A percentile compares a stretch with the other conserved stretches of the same genome.
Evolutionary conservation across 1,284 basidiomycete species (phyloP).

Genomic region (Rhodotorula mucilaginosa): DNA sequence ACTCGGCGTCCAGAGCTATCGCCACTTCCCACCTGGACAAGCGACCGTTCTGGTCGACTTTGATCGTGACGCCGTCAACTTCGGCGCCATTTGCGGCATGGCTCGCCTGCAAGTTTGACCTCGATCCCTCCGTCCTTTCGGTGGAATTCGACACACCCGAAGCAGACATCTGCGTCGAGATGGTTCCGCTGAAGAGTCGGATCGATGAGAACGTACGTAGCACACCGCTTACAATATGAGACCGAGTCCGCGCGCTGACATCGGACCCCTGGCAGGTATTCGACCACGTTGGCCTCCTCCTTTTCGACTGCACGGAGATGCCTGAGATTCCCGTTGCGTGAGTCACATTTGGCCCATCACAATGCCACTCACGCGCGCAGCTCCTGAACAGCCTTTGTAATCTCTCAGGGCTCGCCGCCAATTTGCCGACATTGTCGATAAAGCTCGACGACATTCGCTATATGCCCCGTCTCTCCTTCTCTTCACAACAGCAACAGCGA

Average conservation of each 20-base stretch:
- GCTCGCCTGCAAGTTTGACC: constrained; percentile 36
- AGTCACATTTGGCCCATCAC: too few species aligned
- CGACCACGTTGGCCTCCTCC: constrained; percentile 14
- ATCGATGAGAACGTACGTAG: not conserved
- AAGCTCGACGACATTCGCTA: too few species aligned
- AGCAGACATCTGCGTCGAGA: constrained; percentile 14
- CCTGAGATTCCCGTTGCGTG: too few species aligned
- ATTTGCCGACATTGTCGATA: constrained; percentile 2
- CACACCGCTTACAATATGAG: too few species aligned
- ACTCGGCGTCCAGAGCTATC: constrained; percentile 2
- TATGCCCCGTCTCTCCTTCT: too few species aligned
- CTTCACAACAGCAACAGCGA: not conserved
- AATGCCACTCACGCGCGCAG: too few species aligned
- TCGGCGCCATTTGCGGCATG: constrained; percentile 20
- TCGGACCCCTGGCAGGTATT: not conserved
- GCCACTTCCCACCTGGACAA: not conserved
- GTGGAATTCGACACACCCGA: constrained; percentile 3
- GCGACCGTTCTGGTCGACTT: constrained; percentile 10
- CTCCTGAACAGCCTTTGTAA: too few species aligned
- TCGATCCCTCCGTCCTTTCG: not conserved
- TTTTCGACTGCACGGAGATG: constrained; percentile 28
- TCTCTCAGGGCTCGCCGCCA: not conserved
- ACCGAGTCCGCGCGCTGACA: not conserved
- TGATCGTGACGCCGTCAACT: not conserved
- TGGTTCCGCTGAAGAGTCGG: not conserved